phyloP scores from a whole-genome alignment of 768 basidiomycete genomes.

The Steccherinum ochraceum region DNA sequence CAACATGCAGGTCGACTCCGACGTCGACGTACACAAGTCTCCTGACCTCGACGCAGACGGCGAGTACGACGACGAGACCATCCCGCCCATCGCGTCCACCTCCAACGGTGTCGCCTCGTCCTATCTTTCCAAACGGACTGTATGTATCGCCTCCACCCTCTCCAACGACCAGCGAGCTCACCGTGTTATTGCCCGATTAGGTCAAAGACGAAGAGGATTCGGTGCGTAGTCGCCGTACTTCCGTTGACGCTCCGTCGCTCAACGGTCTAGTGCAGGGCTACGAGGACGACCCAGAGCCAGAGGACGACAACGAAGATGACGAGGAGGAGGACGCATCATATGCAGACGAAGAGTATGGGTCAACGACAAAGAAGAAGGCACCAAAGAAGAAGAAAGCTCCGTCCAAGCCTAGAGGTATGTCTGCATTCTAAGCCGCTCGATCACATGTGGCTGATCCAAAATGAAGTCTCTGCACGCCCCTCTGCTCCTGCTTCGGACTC shows the following conservation, averaged over 20 bases:
- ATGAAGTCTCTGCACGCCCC: not conserved
- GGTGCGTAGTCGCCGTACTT: conserved; percentile 35
- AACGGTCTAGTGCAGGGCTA: conserved; percentile 41
- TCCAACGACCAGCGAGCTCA: conserved; percentile 11
- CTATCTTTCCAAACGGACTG: conserved; percentile 23
- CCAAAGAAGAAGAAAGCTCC: conserved; percentile 62
- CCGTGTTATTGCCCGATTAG: conserved; percentile 16
- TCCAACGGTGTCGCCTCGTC: conserved; percentile 33
- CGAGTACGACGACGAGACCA: conserved; percentile 62
- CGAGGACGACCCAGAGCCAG: conserved; percentile 31
- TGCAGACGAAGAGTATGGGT: conserved; percentile 66
- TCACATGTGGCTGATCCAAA: not conserved
- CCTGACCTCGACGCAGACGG: conserved; percentile 43
- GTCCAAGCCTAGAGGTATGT: conserved; percentile 56
- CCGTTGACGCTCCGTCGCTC: conserved; percentile 10
- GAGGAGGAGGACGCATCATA: conserved; percentile 74
- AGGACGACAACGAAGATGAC: conserved; percentile 39
- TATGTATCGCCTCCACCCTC: conserved; percentile 20
- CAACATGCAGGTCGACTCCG: conserved; percentile 70
- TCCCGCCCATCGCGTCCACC: conserved; percentile 33
- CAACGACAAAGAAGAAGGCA: conserved; percentile 54
- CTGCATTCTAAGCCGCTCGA: not conserved
- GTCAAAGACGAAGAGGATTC: conserved; percentile 36
- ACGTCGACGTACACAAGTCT: conserved; percentile 29
- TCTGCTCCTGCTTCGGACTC: conserved; percentile 48